These are phyloP conservation scores for Pontederia paniculata DNA, from an alignment of 176 grass and related monocot species.

Conservation along the genomic window DNA sequence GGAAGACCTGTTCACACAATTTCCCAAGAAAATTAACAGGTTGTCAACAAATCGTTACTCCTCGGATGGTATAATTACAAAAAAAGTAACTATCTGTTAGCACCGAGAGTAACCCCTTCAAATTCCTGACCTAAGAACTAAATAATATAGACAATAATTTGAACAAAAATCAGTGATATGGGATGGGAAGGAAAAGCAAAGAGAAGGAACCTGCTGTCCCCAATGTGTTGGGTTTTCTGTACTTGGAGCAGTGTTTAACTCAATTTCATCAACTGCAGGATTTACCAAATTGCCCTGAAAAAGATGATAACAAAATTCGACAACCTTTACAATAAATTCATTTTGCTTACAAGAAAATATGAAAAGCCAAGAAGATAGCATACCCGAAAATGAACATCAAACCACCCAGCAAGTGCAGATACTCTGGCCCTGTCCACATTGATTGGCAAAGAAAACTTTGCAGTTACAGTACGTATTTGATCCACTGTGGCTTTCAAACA, in stretches of 20 bases:
- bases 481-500: slow-evolving; percentile 81
- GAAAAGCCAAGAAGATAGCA: slow-evolving; percentile 16
- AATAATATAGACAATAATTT: background rate
- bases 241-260: slow-evolving; percentile 79
- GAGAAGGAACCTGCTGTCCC: slow-evolving; percentile 72
- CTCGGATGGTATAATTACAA: background rate
- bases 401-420: slow-evolving; percentile 88
- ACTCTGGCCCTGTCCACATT: slow-evolving; percentile 47
- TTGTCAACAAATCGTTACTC: background rate
- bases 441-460: slow-evolving; percentile 49
- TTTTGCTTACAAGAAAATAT: background rate
- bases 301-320: slow-evolving; percentile 1
- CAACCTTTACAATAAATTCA: background rate
- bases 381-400: slow-evolving; percentile 97
- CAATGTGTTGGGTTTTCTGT: slow-evolving; percentile 64
- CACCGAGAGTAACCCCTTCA: too few relatives aligned
- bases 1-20: slow-evolving; percentile 49
- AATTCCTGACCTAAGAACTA: background rate
- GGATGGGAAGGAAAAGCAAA: background rate
- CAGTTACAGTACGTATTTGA: slow-evolving; percentile 56
- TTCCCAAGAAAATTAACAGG: slow-evolving; percentile 4
- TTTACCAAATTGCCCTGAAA: slow-evolving; percentile 58
- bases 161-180: background rate
- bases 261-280: slow-evolving; percentile 54
- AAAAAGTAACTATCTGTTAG: background rate